Base-by-base conservation (phyloP, 495 filamentous ascomycete species). In the Pyronema omphalodes region DNA sequence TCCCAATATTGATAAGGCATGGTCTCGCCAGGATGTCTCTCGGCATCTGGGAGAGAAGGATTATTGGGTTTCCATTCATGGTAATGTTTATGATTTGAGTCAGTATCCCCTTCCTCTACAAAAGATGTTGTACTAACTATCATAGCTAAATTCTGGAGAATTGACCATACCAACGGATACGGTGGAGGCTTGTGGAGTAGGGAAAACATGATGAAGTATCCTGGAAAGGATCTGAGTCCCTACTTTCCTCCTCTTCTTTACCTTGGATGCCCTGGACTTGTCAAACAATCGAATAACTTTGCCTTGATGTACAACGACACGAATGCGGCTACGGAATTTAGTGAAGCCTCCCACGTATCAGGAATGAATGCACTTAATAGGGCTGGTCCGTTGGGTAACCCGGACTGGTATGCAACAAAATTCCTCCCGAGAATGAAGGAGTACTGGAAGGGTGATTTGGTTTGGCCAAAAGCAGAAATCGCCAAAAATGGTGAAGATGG, bases 1-100 rank as follows among this genome's bases (percentile, higher is more conserved):
- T 64, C 91, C 91, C 15, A 84, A 91, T 63, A 86, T 79, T 59
- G 80, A 93, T 72, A 95, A 95, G 62, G 93, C 73, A 3, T 98
- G 88, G 88, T 77, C 80, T 53, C 64, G 70, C 33, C 74, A 74
- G 8, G 81, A 98, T 66, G 77, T 98, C 36, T 57, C 66, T 33
- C 77, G 68, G 54, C 88, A 96, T 62, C 70, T 79, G 58, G 80
- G 76, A 19, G 71, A 72, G 9, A 74, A 80, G 54, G 82, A 94
- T 64, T 95, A 83, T 64, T 98, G 74, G 71, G 91, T 96, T 60
- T 86, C 85, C 63, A 79, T 91, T 55, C 81, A 79, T 58, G 91
- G 91, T 39, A 77, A 77, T 29, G 93, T 98, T 35, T 98, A 96
- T 70, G 93, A 98, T 65, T 81, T 96, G 53, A 73, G 53, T 55